Conservation (phyloP, 345 rosid genomes). For the Sisymbrium irio region DNA sequence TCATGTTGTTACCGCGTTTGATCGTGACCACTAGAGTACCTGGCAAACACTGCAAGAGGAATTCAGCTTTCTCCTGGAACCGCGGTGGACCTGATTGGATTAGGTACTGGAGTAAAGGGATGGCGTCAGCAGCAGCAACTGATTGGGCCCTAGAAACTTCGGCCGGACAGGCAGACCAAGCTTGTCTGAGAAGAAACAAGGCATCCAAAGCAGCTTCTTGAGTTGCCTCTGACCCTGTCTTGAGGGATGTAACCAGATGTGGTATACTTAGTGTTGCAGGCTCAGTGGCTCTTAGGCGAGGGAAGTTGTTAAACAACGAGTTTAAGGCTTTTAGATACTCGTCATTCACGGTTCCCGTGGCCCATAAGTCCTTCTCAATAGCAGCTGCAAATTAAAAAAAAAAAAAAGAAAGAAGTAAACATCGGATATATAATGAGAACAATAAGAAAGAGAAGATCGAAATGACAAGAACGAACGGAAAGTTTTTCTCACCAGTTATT, state of each 20-base stretch:
- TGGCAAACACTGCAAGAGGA: constrained; percentile 93
- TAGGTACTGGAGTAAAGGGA: constrained; percentile 88
- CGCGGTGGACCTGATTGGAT: constrained; percentile 99
- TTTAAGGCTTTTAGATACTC: constrained; percentile 94
- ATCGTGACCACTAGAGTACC: constrained; percentile 90
- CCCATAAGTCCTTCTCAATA: constrained; percentile 98
- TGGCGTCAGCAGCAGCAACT: constrained; percentile 97
- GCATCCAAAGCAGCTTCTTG: constrained; percentile 99
- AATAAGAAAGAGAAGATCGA: background rate
- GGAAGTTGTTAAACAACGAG: constrained; percentile 89
- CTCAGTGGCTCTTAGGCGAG: constrained; percentile 94
- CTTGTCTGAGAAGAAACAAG: constrained; percentile 94
- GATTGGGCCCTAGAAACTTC: constrained; percentile 97
- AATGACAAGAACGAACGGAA: background rate
- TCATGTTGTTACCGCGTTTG: constrained; percentile 97
- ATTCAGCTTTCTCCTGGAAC: constrained; percentile 99
- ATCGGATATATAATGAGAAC: background rate
- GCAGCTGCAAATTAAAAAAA: constrained; percentile 66
- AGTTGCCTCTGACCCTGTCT: constrained; percentile 93
- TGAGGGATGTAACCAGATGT: constrained; percentile 90
- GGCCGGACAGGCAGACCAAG: constrained; percentile 99
- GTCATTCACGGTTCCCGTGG: constrained; percentile 89
- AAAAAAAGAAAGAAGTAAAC: background rate
- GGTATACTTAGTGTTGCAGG: constrained; percentile 98
- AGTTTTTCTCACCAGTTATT: constrained; percentile 74